Percentiles rank a stretch among this genome's conserved stretches.
Conservation (phyloP, 345 rosid species). For the rapeseed (Brassica napus) region Da-Ae NC_063447.1:40720001-40720500, state of each 20-base stretch:
- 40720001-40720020: background rate
- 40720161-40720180: background rate
- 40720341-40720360: background rate
- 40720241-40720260: background rate
- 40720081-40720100: constrained; percentile 15
- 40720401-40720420: background rate
- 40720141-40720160: constrained; percentile 1
- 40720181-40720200: background rate
- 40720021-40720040: background rate
- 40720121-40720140: constrained; percentile 18
- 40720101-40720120: constrained; percentile 17
- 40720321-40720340: background rate
- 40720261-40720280: background rate
- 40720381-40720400: constrained; percentile 9
- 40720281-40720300: background rate
- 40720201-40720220: background rate
- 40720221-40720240: background rate
- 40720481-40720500: constrained; percentile 78
- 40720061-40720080: background rate
- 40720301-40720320: background rate
- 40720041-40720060: constrained; percentile 1
- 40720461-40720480: constrained; percentile 71
- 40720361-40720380: background rate
- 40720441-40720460: constrained; percentile 42
- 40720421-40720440: constrained; percentile 29